A percentile compares a stretch with the other conserved stretches of the same genome.
Conservation (phyloP, 306 rosid genomes). For the Ochetophila trinervis region DNA sequence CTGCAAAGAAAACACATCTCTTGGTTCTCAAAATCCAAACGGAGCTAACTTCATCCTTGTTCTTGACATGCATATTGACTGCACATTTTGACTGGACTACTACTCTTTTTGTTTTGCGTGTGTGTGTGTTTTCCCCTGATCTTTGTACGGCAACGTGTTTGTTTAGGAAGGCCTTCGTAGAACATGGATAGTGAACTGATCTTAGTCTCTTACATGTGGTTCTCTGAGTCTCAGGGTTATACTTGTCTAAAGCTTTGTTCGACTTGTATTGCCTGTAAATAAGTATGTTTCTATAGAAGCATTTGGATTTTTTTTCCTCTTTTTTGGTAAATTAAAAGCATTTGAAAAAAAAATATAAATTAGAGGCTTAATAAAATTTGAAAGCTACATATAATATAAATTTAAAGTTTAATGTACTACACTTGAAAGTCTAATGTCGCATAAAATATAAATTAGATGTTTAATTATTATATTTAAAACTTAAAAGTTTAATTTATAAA, state of each 20-base stretch:
- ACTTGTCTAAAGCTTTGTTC: constrained; percentile 12
- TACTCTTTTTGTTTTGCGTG: constrained; percentile 8
- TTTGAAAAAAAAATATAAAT: no score
- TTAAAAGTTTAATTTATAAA: no score
- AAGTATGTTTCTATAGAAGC: constrained; percentile 7
- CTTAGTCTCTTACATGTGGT: constrained; percentile 1
- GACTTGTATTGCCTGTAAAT: constrained; percentile 31
- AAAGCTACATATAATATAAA: no score
- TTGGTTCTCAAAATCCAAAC: constrained; percentile 4
- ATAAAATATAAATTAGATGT: no score
- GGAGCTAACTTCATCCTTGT: constrained; percentile 23
- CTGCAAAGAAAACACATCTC: background rate
- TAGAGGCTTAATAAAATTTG: no score
- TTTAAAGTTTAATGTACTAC: no score
- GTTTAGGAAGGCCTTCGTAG: constrained; percentile 20
- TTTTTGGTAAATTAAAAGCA: no score
- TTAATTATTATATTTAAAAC: no score
- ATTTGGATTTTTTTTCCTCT: constrained; percentile 2
- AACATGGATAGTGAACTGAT: constrained; percentile 19
- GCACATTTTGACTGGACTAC: constrained; percentile 23
- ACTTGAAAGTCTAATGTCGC: no score
- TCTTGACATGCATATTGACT: constrained; percentile 7
- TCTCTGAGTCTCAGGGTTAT: background rate
- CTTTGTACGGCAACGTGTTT: constrained; percentile 20
- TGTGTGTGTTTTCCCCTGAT: constrained; percentile 13